These are phyloP conservation scores for Aspergillus hortae DNA, from an alignment of 2,329 filamentous ascomycete species.

Conservation along the genomic window DNA sequence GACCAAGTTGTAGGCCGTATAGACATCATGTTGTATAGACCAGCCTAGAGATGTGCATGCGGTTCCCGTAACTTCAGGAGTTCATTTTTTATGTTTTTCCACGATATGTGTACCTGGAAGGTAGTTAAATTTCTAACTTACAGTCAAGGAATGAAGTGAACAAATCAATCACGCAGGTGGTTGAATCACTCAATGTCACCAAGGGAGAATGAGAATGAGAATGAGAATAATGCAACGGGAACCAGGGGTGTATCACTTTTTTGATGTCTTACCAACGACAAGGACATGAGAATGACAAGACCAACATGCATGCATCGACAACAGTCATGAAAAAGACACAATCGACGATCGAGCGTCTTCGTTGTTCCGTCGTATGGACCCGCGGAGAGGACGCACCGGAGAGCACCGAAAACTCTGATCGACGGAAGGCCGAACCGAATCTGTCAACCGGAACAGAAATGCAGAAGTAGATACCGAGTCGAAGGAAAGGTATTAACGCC, in stretches of 20 bases:
- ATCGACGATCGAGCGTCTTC: conserved; percentile 1
- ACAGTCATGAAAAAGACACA: conserved; percentile 8
- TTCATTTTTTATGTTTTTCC: conserved; percentile 1
- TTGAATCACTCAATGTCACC: conserved; percentile 2
- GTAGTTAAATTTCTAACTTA: conserved; percentile 12
- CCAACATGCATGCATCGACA: conserved; percentile 15
- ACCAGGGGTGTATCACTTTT: conserved; percentile 22
- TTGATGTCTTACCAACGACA: conserved; percentile 10
- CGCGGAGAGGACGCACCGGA: background rate
- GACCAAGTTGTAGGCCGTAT: background rate
- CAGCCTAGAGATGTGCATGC: background rate
- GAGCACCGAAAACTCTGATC: conserved; percentile 5
- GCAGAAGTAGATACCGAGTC: conserved; percentile 24
- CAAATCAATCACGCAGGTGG: conserved; percentile 5
- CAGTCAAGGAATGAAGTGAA: conserved; percentile 9
- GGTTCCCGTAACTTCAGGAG: background rate
- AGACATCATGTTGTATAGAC: background rate
- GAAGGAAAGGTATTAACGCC: conserved; percentile 27
- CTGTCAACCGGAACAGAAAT: conserved; percentile 21
- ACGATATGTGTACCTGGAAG: conserved; percentile 4
- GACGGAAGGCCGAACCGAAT: conserved; percentile 12
- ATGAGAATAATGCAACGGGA: conserved; percentile 11
- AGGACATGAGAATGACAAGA: conserved; percentile 7
- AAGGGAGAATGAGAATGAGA: conserved; percentile 2
- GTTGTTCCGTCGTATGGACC: background rate